Percentiles rank a stretch among this genome's conserved stretches.
Conservation (phyloP, 352 stramenopile species). For the Pythium biforme region DNA sequence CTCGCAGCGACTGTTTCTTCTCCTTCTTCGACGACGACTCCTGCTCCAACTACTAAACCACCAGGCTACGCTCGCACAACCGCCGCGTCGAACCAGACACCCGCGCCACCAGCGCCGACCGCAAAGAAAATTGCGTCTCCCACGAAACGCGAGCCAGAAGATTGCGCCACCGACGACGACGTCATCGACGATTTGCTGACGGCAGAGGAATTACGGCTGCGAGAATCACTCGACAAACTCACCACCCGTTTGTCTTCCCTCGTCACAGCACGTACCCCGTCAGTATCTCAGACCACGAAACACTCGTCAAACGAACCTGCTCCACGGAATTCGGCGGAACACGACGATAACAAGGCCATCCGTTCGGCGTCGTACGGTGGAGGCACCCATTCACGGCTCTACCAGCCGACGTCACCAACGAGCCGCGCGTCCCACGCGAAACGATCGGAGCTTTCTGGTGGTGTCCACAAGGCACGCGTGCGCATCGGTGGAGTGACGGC, state of each 20-base stretch:
- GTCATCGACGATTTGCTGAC: slow-evolving; percentile 33
- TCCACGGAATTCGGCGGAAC: not conserved
- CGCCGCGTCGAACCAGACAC: not conserved
- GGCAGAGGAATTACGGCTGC: slow-evolving; percentile 43
- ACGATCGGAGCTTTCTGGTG: slow-evolving; percentile 49
- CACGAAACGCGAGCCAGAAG: slow-evolving; percentile 17
- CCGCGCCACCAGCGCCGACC: not conserved
- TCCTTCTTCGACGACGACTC: not conserved
- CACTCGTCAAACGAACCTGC: not conserved
- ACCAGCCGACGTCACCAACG: slow-evolving; percentile 35
- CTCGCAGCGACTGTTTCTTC: too few species aligned
- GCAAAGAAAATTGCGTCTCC: not conserved
- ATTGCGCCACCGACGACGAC: slow-evolving; percentile 28
- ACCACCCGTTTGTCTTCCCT: slow-evolving; percentile 37
- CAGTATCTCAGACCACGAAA: not conserved
- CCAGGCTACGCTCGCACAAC: slow-evolving; percentile 9
- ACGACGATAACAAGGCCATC: slow-evolving; percentile 19
- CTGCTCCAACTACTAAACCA: not conserved
- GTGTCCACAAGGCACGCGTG: slow-evolving; percentile 53
- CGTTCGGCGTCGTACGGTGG: slow-evolving; percentile 42
- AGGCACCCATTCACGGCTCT: slow-evolving; percentile 36
- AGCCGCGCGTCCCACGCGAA: slow-evolving; percentile 39
- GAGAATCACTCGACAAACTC: slow-evolving; percentile 60
- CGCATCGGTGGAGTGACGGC: slow-evolving; percentile 34
- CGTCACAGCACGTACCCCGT: slow-evolving; percentile 1